phyloP scores from a whole-genome alignment of 2,329 filamentous ascomycete species.

The Epichloe aotearoae region DNA sequence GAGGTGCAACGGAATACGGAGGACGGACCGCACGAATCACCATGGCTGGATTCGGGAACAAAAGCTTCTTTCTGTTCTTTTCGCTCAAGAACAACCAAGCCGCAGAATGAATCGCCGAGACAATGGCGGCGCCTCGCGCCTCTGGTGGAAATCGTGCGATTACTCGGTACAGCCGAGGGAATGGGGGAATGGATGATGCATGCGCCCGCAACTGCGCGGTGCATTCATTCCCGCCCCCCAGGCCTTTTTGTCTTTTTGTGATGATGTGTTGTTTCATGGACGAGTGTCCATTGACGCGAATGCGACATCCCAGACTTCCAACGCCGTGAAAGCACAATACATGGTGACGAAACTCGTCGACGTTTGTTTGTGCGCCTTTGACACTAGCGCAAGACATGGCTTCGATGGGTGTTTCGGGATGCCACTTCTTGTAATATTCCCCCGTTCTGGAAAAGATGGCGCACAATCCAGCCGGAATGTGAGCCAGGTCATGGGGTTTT shows the following conservation, averaged over 20 bases:
- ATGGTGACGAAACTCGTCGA: too few relatives aligned
- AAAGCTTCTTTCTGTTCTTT: too few relatives aligned
- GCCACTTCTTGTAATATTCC: neutral
- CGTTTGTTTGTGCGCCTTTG: too few relatives aligned
- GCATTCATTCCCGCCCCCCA: neutral
- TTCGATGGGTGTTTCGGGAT: neutral
- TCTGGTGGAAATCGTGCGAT: neutral
- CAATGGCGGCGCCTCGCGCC: slow-evolving; percentile 7
- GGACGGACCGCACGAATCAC: too few relatives aligned
- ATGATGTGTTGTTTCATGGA: too few relatives aligned
- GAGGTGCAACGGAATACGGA: too few relatives aligned
- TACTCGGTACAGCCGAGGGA: neutral
- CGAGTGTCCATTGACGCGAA: too few relatives aligned
- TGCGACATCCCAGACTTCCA: too few relatives aligned
- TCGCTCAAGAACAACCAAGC: neutral
- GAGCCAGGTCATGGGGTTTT: neutral
- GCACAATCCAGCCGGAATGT: neutral
- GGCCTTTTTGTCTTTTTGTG: too few relatives aligned
- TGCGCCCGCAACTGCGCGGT: too few relatives aligned
- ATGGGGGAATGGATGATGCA: neutral
- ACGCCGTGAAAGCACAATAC: too few relatives aligned
- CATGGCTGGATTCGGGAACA: too few relatives aligned
- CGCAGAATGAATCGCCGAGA: slow-evolving; percentile 10
- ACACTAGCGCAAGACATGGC: neutral
- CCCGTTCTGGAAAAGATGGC: neutral